A percentile compares a stretch with the other conserved stretches of the same genome.
Conservation (phyloP, 179 eudicot genomes). For the Patellifolia procumbens region DNA sequence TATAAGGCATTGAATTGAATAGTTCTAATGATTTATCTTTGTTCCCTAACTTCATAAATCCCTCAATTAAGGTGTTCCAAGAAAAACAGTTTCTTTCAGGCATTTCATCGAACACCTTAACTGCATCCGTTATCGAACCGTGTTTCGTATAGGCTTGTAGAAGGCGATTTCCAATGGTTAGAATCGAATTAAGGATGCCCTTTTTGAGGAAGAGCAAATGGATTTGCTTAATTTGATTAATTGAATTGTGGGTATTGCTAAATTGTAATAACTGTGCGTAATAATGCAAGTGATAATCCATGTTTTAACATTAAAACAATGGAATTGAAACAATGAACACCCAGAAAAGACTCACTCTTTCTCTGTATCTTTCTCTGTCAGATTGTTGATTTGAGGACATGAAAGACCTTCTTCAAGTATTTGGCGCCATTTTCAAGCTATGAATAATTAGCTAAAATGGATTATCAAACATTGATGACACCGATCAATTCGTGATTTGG, state of each 20-base stretch:
- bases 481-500: too few relatives aligned
- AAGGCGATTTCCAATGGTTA: conserved; percentile 68
- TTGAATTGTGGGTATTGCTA: conserved; percentile 40
- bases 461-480: too few relatives aligned
- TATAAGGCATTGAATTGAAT: conserved; percentile 60
- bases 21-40: conserved; percentile 39
- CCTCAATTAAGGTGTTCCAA: conserved; percentile 86
- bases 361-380: background rate
- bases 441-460: too few relatives aligned
- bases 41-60: conserved; percentile 55
- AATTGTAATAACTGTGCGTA: conserved; percentile 55
- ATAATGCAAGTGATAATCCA: conserved; percentile 52
- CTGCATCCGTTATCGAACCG: conserved; percentile 53
- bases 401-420: background rate
- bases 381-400: background rate
- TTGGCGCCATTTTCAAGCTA: conserved; percentile 13
- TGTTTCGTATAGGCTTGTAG: conserved; percentile 64
- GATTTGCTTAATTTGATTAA: conserved; percentile 57
- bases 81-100: conserved; percentile 62
- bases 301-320: conserved; percentile 13
- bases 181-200: conserved; percentile 55
- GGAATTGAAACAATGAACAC: too few relatives aligned
- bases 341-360: background rate
- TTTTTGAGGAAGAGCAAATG: conserved; percentile 71
- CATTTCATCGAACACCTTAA: conserved; percentile 81